phyloP scores from a whole-genome alignment of 768 basidiomycete species.

The Mycena alexandri region DNA sequence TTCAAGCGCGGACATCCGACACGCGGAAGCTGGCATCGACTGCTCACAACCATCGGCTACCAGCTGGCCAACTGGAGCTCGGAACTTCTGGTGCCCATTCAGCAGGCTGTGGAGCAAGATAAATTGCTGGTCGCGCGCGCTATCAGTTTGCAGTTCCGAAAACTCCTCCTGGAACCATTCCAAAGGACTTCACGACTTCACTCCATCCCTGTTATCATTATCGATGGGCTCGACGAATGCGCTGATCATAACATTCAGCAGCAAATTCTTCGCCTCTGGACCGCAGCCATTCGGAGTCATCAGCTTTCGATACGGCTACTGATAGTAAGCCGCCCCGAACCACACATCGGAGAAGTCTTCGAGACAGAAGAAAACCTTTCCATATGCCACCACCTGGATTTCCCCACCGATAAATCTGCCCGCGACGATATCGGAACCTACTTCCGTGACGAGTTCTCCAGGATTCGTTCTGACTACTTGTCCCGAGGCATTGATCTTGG shows the following conservation, averaged over 20 bases:
- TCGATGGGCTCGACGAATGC: slow-evolving; percentile 19
- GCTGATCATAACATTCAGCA: slow-evolving; percentile 7
- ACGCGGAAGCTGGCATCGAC: slow-evolving; percentile 38
- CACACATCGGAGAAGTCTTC: slow-evolving; percentile 9
- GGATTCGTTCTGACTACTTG: neutral
- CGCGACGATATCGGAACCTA: slow-evolving; percentile 8
- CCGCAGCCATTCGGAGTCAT: neutral
- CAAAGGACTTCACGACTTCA: neutral
- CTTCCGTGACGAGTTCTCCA: slow-evolving; percentile 1
- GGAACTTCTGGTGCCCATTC: slow-evolving; percentile 20
- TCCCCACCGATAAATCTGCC: neutral
- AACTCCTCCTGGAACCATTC: slow-evolving; percentile 35
- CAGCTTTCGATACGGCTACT: slow-evolving; percentile 7
- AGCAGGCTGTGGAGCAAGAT: slow-evolving; percentile 24
- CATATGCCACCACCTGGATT: neutral
- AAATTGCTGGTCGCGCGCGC: slow-evolving; percentile 30
- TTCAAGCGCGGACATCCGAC: slow-evolving; percentile 41
- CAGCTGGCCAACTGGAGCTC: slow-evolving; percentile 39
- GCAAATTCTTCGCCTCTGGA: slow-evolving; percentile 3
- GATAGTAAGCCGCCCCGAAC: slow-evolving; percentile 8
- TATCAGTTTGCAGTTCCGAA: slow-evolving; percentile 29
- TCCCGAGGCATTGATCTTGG: neutral
- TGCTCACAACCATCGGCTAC: slow-evolving; percentile 44
- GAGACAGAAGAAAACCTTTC: neutral
- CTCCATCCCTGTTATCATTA: neutral